Conservation (phyloP, 2,329 filamentous ascomycete species). For the Sporothrix phasma region DNA sequence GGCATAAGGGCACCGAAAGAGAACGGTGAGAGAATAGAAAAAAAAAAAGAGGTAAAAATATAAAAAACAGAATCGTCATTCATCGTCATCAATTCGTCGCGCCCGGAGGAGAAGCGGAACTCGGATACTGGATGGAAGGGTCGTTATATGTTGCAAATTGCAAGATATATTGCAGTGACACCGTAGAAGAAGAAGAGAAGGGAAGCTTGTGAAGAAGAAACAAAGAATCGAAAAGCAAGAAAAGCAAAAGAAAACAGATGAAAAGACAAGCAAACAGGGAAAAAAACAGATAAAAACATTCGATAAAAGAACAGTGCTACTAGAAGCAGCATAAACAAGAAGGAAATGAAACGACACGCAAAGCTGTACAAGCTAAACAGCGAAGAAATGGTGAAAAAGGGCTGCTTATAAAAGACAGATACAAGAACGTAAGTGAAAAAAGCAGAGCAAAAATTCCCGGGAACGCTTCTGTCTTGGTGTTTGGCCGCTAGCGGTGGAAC, state of each 20-base stretch:
- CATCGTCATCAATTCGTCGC: slow-evolving; percentile 12
- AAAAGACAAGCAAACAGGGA: neutral
- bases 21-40: too few species aligned
- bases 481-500: neutral
- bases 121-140: slow-evolving; percentile 3
- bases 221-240: too few species aligned
- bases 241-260: neutral
- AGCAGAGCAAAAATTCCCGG: neutral
- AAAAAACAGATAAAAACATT: neutral
- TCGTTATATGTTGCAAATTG: slow-evolving; percentile 7
- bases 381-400: neutral
- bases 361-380: neutral
- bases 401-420: slow-evolving; percentile 1
- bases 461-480: neutral
- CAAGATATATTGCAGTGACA: neutral
- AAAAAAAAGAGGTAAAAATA: neutral
- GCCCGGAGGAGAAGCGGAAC: slow-evolving; percentile 1
- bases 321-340: slow-evolving; percentile 7
- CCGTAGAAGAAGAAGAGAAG: neutral
- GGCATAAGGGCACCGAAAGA: neutral
- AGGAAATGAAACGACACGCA: neutral
- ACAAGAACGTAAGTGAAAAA: slow-evolving; percentile 5
- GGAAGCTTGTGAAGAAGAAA: neutral
- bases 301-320: neutral
- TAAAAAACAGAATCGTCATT: slow-evolving; percentile 13